Evolutionary conservation across 2,329 filamentous ascomycete species (phyloP).

Genomic region (Hypoxylon sp.): DNA sequence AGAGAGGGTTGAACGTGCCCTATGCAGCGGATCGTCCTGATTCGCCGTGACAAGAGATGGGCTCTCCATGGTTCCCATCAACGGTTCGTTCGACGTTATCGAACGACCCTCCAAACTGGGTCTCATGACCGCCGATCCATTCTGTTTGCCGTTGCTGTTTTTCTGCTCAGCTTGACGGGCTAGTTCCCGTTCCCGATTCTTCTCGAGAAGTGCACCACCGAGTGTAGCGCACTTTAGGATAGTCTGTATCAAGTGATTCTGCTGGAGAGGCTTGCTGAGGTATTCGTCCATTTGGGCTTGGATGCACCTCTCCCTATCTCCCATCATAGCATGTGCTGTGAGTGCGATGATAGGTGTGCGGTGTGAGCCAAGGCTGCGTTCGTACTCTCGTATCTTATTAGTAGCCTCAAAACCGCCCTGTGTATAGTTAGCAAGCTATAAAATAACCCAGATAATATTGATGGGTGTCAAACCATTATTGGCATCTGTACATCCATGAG

Average conservation of each 20-base stretch:
- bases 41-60: conserved; percentile 73
- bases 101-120: conserved; percentile 68
- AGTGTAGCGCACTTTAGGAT: conserved; percentile 97
- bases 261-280: conserved; percentile 94
- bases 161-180: conserved; percentile 66
- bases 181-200: conserved; percentile 75
- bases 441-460: conserved; percentile 15
- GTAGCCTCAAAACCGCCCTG: conserved; percentile 97
- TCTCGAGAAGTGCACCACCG: conserved; percentile 84
- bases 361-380: conserved; percentile 82
- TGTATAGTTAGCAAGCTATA: conserved; percentile 33
- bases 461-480: conserved; percentile 81
- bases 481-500: conserved; percentile 99
- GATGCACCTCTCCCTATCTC: conserved; percentile 97
- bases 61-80: conserved; percentile 72
- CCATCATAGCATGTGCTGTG: conserved; percentile 98
- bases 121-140: conserved; percentile 51
- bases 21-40: conserved; percentile 70
- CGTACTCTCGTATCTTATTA: conserved; percentile 95
- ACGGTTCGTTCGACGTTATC: conserved; percentile 76
- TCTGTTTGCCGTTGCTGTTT: conserved; percentile 57
- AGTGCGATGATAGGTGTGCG: conserved; percentile 96
- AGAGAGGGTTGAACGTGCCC: conserved; percentile 67
- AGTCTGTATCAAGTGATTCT: conserved; percentile 97
- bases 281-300: conserved; percentile 99